Base-by-base conservation (phyloP, 2,329 filamentous ascomycete genomes). In the Phialocephala subalpina region DNA sequence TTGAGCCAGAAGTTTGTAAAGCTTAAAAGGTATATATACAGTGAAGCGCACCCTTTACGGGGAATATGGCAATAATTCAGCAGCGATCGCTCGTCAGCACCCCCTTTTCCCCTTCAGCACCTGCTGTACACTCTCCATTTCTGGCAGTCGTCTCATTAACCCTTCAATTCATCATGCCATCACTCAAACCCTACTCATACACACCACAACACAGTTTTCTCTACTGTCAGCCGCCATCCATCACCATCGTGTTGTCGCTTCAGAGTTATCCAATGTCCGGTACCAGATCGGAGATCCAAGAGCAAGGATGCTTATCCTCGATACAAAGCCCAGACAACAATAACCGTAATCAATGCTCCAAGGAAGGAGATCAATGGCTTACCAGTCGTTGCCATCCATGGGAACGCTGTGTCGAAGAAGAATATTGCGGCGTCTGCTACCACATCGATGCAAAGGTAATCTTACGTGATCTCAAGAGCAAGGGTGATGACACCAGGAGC, bases 381-480 rank as follows among this genome's bases (percentile, higher is more conserved):
- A 4, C 49, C 49, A 7, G 25, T 53, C 9, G 49, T 53, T 53
- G 49, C 27, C 49, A 53, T 12, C 49, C 49, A 53, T 12, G 49
- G 49, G 29, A 29, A 18, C 14, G 25, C 49, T 16, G 11, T 18
- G 22, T 16, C 11, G 49, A 53, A 27, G 49, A 53, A 53, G 25
- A 53, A 53, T 22, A 22, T 16, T 3, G 18, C 27, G 2, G 49
- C 49, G 29, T 27, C 49, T 22, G 49, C 25, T 29, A 53, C 5
- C 49, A 53, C 49, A 53, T 53, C 49, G 25, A 53, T 53, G 49
- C 18, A 27, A 18, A 53, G 49, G 14, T 53, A 53, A n/a, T n/a
- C n/a, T n/a, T n/a, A n/a, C n/a, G 27, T 33, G 12, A 53, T 33
- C 49, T 53, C 49, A n/a, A 53, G 25, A 33, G 25, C 27, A 12